Percentiles rank a stretch among this genome's conserved stretches.
Evolutionary conservation across 2,329 filamentous ascomycete genomes (phyloP).

Genomic region (Cladorrhinum sp.): DNA sequence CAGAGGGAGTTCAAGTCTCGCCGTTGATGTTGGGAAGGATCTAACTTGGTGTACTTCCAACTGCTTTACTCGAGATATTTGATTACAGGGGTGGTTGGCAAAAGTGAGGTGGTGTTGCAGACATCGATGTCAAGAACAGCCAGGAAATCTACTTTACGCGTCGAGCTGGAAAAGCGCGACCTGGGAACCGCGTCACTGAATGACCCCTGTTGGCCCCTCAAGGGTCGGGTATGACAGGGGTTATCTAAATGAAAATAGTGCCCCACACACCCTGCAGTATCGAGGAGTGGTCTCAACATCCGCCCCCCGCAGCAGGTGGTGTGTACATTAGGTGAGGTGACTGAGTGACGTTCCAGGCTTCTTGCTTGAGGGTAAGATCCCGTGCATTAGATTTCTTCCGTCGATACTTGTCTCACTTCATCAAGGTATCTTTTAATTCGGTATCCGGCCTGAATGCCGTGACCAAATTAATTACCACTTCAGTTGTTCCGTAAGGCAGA

Average conservation of each 20-base stretch:
- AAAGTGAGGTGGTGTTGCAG: neutral
- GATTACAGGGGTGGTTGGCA: too few relatives aligned
- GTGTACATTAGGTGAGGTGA: too few relatives aligned
- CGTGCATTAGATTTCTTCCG: too few relatives aligned
- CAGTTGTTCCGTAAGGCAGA: too few relatives aligned
- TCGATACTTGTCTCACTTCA: too few relatives aligned
- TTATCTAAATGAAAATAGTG: constrained; percentile 8
- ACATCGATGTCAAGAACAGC: neutral
- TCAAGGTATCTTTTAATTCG: too few relatives aligned
- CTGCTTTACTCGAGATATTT: too few relatives aligned
- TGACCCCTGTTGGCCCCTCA: neutral
- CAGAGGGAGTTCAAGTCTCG: neutral
- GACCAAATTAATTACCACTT: too few relatives aligned
- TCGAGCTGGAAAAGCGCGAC: constrained; percentile 11
- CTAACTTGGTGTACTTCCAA: neutral
- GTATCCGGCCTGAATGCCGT: too few relatives aligned
- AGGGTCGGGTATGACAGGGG: constrained; percentile 4
- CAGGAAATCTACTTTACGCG: constrained; percentile 22
- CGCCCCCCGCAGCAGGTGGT: too few relatives aligned
- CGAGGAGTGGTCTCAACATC: neutral
- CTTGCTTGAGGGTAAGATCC: too few relatives aligned
- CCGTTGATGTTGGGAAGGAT: neutral
- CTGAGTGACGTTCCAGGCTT: too few relatives aligned
- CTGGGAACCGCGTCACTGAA: neutral
- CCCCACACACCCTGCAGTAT: neutral